Evolutionary conservation across 2,329 filamentous ascomycete genomes (phyloP).

Genomic region (Pseudogymnoascus sp.): DNA sequence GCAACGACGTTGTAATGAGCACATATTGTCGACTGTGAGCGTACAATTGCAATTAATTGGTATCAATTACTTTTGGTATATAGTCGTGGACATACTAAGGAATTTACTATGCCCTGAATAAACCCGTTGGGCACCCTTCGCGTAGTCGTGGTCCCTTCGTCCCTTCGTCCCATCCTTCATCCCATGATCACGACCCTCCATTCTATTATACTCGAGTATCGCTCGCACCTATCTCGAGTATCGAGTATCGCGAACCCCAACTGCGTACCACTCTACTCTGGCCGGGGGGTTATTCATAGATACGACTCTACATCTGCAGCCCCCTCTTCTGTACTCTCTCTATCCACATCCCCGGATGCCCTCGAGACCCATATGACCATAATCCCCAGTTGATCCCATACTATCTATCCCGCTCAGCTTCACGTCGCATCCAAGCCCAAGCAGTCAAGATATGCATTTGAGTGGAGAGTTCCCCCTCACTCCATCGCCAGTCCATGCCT

Average conservation of each 20-base stretch:
- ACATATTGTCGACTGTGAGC: background rate
- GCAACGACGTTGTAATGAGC: background rate
- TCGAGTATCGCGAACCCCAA: background rate
- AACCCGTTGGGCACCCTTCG: background rate
- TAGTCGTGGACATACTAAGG: background rate
- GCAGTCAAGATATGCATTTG: background rate
- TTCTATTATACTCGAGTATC: background rate
- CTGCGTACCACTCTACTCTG: background rate
- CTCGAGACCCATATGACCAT: background rate
- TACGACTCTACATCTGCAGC: background rate
- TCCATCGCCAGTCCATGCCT: background rate
- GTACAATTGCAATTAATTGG: background rate
- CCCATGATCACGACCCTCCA: background rate
- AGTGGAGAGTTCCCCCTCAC: background rate
- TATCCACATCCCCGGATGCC: background rate
- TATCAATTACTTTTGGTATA: background rate
- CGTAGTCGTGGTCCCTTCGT: background rate
- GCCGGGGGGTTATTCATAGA: background rate
- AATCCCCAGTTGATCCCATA: background rate
- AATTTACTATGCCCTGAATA: background rate
- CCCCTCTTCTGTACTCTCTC: background rate
- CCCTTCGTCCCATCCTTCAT: background rate
- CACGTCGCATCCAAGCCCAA: background rate
- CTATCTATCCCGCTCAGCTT: background rate
- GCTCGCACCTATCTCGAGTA: too few species aligned